phyloP scores from a whole-genome alignment of 345 rosid genomes.

The Pseudoturritis turrita region DNA sequence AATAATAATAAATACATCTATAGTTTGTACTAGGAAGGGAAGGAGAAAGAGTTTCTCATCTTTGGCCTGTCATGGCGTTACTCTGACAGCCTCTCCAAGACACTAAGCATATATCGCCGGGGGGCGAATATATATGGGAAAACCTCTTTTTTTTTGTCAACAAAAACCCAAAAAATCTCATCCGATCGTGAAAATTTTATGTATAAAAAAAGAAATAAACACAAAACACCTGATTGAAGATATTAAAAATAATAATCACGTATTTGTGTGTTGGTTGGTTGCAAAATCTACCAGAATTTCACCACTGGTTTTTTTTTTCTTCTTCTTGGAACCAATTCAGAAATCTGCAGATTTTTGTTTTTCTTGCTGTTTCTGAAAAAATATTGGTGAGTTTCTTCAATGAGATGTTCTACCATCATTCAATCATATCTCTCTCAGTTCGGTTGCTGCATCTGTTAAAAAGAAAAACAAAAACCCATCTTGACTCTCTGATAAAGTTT shows the following conservation, averaged over 20 bases:
- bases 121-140: too few species aligned
- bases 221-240: slow-evolving; percentile 23
- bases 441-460: slow-evolving; percentile 30
- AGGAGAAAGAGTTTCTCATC: slow-evolving; percentile 15
- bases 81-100: slow-evolving; percentile 21
- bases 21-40: too few species aligned
- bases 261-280: slow-evolving; percentile 12
- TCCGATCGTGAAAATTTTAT: slow-evolving; percentile 4
- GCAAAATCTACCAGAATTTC: slow-evolving; percentile 16
- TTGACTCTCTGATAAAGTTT: neutral
- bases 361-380: slow-evolving; percentile 14
- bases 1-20: too few species aligned
- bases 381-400: slow-evolving; percentile 13
- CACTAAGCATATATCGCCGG: slow-evolving; percentile 14
- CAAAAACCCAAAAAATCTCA: slow-evolving; percentile 15
- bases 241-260: neutral
- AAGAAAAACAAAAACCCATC: neutral
- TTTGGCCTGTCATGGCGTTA: slow-evolving; percentile 30
- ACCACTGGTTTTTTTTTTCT: neutral
- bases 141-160: neutral
- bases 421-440: slow-evolving; percentile 29
- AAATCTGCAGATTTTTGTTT: neutral
- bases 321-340: slow-evolving; percentile 28
- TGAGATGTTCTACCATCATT: slow-evolving; percentile 22
- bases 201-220: neutral